Percentiles rank a stretch among this genome's conserved stretches.
Evolutionary conservation across 768 basidiomycete species (phyloP).

Genomic region (Boletus reticulatus): DNA sequence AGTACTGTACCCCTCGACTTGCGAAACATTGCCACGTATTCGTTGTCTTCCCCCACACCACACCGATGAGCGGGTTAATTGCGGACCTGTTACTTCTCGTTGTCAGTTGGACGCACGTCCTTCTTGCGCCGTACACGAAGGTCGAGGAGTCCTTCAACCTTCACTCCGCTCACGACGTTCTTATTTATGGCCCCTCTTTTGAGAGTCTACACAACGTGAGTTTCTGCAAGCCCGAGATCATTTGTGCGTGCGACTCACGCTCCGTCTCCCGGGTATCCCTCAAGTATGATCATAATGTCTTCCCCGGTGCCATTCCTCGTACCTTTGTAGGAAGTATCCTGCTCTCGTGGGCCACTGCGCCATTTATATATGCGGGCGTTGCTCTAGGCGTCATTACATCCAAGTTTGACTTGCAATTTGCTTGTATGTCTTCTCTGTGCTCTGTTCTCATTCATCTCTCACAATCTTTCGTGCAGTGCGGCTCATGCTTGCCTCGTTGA

Average conservation of each 20-base stretch:
- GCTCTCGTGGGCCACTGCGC: slow-evolving; percentile 56
- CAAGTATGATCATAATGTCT: slow-evolving; percentile 88
- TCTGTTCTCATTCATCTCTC: not conserved
- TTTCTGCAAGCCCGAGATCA: not conserved
- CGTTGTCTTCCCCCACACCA: not conserved
- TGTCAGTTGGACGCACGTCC: slow-evolving; percentile 62
- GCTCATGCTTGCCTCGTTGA: slow-evolving; percentile 63
- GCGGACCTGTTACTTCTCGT: slow-evolving; percentile 52
- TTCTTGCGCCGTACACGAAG: slow-evolving; percentile 87
- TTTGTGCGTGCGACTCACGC: slow-evolving; percentile 4
- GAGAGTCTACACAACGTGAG: slow-evolving; percentile 50
- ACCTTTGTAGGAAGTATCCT: slow-evolving; percentile 79
- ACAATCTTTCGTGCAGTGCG: slow-evolving; percentile 51
- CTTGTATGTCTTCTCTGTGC: slow-evolving; percentile 44
- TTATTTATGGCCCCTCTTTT: slow-evolving; percentile 65
- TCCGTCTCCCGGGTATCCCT: not conserved
- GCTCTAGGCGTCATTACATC: slow-evolving; percentile 42
- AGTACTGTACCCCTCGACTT: too few species aligned
- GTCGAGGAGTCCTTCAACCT: slow-evolving; percentile 98
- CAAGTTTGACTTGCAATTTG: slow-evolving; percentile 70
- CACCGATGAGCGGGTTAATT: slow-evolving; percentile 18
- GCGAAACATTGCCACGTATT: not conserved
- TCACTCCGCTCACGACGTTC: slow-evolving; percentile 85
- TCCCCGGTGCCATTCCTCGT: slow-evolving; percentile 87
- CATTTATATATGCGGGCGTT: slow-evolving; percentile 44